These are phyloP conservation scores for Alternaria postmessia DNA, from an alignment of 2,329 filamentous ascomycete genomes.

Conservation along the genomic window DNA sequence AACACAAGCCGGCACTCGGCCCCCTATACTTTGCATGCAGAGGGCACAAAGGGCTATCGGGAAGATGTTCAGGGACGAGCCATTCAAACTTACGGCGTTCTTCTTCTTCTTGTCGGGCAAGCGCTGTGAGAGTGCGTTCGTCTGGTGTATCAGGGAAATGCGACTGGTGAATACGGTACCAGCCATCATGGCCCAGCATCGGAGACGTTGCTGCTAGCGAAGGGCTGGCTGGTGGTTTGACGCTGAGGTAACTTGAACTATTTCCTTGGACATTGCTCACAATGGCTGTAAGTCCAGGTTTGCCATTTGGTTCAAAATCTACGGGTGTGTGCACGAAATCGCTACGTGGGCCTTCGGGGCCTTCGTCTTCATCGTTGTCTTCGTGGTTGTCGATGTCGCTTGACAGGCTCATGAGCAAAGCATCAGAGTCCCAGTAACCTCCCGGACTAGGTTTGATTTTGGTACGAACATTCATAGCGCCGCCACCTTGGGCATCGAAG, in stretches of 20 bases:
- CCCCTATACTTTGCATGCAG: constrained; percentile 51
- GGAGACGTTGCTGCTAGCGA: not conserved
- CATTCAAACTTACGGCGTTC: constrained; percentile 48
- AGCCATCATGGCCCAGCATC: constrained; percentile 18
- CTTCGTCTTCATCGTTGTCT: constrained; percentile 31
- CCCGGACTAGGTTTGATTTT: constrained; percentile 21
- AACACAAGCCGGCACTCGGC: constrained; percentile 51
- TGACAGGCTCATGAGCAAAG: constrained; percentile 44
- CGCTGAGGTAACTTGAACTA: constrained; percentile 16
- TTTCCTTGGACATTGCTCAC: not conserved
- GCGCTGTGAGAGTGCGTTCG: constrained; percentile 12
- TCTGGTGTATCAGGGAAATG: constrained; percentile 7
- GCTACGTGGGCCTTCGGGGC: constrained; percentile 27
- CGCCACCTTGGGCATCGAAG: constrained; percentile 36
- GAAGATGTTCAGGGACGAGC: constrained; percentile 56
- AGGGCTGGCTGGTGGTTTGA: constrained; percentile 11
- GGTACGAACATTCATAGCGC: not conserved
- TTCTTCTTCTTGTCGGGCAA: constrained; percentile 29
- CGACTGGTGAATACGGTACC: constrained; percentile 23
- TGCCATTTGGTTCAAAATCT: constrained; percentile 9
- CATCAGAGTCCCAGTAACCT: constrained; percentile 48
- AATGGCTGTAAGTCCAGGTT: constrained; percentile 3
- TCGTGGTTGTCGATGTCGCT: constrained; percentile 19
- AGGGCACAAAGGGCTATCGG: constrained; percentile 55
- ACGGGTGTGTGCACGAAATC: not conserved